These are phyloP conservation scores for Kernera saxatilis DNA, from an alignment of 345 rosid genomes.

Conservation along the genomic window DNA sequence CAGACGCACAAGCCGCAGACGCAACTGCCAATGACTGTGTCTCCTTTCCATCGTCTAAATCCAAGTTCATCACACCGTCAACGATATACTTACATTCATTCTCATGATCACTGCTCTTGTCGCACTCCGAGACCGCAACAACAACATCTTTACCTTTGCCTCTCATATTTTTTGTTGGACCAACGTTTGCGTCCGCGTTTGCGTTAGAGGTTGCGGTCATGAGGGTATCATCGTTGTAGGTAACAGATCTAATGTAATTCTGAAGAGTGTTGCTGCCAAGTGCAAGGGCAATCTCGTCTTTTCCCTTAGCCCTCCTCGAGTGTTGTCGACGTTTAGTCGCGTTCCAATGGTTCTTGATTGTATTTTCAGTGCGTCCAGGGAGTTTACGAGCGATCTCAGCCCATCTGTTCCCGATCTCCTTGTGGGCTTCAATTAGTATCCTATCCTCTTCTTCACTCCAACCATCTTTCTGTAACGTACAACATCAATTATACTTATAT, in stretches of 20 bases:
- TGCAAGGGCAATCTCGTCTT: conserved; percentile 1
- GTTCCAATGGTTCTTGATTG: conserved; percentile 54
- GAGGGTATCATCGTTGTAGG: conserved; percentile 1
- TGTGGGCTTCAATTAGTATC: conserved; percentile 35
- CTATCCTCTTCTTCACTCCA: conserved; percentile 68
- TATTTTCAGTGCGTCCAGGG: conserved; percentile 59
- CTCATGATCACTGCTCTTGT: not conserved
- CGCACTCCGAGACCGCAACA: not conserved
- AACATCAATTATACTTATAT: not conserved
- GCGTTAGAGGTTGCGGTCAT: not conserved
- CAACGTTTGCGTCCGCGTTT: not conserved
- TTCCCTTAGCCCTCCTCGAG: conserved; percentile 36
- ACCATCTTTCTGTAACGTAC: conserved; percentile 47
- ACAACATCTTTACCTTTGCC: conserved; percentile 4
- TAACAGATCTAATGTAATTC: conserved; percentile 22
- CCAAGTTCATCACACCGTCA: conserved; percentile 20
- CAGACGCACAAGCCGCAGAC: not conserved
- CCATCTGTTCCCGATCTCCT: conserved; percentile 60
- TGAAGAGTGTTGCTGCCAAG: conserved; percentile 26
- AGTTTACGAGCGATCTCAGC: conserved; percentile 59
- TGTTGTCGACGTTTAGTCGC: conserved; percentile 48
- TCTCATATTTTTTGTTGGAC: not conserved
- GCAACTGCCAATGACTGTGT: not conserved
- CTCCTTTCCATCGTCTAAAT: not conserved
- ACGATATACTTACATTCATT: not conserved